These are phyloP conservation scores for Metrosideros polymorpha DNA, from an alignment of 441 rosid species.

Conservation along the genomic window DNA sequence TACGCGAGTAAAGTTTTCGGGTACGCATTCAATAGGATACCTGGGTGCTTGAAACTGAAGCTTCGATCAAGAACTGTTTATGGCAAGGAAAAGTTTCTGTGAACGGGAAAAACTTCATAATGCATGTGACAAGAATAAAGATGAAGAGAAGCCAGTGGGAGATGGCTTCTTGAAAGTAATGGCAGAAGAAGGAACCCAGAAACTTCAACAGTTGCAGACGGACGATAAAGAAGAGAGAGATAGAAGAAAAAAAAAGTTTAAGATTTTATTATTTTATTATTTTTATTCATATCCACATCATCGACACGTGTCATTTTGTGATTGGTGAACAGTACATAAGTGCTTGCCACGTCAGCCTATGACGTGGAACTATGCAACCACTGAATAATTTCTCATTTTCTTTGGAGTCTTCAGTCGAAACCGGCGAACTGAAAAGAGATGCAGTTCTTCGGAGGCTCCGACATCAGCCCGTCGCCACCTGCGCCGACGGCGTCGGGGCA, in stretches of 20 bases:
- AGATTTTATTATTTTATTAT: too few species aligned
- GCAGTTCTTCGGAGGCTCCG: constrained; percentile 96
- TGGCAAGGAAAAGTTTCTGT: constrained; percentile 12
- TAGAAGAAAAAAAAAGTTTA: too few species aligned
- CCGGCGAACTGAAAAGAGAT: constrained; percentile 8
- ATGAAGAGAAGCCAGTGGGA: constrained; percentile 7
- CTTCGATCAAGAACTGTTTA: constrained; percentile 15
- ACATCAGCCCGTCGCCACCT: constrained; percentile 77
- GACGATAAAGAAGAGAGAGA: too few species aligned
- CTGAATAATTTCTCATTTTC: too few species aligned
- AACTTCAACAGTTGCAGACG: neutral
- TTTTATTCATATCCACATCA: too few species aligned
- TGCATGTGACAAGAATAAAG: constrained; percentile 22
- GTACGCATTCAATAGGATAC: constrained; percentile 50
- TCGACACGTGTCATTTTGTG: too few species aligned
- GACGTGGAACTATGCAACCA: too few species aligned
- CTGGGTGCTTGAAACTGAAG: constrained; percentile 40
- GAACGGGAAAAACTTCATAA: constrained; percentile 19
- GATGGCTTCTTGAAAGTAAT: neutral
- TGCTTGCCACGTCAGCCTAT: too few species aligned
- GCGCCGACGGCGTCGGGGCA: constrained; percentile 54
- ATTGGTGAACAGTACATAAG: too few species aligned
- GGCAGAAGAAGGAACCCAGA: constrained; percentile 10
- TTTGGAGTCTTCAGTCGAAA: neutral
- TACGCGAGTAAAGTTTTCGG: constrained; percentile 53